phyloP scores from a whole-genome alignment of 2,329 filamentous ascomycete genomes.

The Phoma sp. region DNA sequence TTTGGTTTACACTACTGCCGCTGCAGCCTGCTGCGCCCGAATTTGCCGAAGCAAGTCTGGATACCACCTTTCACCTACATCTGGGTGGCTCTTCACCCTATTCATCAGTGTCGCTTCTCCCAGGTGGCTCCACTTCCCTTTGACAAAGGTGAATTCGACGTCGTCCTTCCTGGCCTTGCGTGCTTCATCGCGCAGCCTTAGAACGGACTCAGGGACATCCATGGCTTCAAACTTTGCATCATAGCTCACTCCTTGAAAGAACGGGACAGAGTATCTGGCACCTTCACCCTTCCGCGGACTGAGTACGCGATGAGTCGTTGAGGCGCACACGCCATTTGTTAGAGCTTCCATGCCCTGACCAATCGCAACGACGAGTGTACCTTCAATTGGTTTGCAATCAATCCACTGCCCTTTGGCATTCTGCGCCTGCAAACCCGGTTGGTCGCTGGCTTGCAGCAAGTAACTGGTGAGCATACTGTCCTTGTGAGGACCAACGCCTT shows the following conservation, averaged over 20 bases:
- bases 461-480: conserved; percentile 85
- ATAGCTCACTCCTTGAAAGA: conserved; percentile 86
- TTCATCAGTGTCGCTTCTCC: conserved; percentile 88
- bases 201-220: conserved; percentile 70
- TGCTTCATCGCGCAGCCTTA: conserved; percentile 67
- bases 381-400: conserved; percentile 76
- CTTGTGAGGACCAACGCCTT: conserved; percentile 79
- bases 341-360: conserved; percentile 87
- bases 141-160: conserved; percentile 86
- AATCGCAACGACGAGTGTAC: conserved; percentile 85
- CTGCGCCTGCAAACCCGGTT: conserved; percentile 81
- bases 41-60: conserved; percentile 54
- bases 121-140: conserved; percentile 69
- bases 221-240: conserved; percentile 82
- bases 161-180: conserved; percentile 68
- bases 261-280: conserved; percentile 80
- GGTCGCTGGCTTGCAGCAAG: conserved; percentile 78
- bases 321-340: conserved; percentile 80
- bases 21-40: conserved; percentile 49
- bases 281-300: conserved; percentile 74
- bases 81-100: conserved; percentile 83
- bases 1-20: conserved; percentile 10
- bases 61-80: conserved; percentile 80
- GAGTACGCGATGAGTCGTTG: conserved; percentile 85
- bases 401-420: conserved; percentile 82